These are phyloP conservation scores for Knoxdaviesia proteae DNA, from an alignment of 2,329 filamentous ascomycete genomes.

Conservation along the genomic window DNA sequence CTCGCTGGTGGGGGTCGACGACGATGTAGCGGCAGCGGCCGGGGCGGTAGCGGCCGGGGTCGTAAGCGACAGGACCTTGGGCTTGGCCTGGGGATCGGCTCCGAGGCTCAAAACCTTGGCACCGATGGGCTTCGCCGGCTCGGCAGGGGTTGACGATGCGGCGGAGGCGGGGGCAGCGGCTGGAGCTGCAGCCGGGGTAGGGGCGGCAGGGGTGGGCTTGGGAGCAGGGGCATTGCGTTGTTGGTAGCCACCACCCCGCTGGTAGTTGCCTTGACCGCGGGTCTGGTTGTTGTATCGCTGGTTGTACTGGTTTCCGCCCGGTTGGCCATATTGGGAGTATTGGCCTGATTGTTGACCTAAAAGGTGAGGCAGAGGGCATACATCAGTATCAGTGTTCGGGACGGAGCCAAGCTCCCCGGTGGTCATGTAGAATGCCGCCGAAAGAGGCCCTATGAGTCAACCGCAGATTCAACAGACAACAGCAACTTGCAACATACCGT, in stretches of 20 bases:
- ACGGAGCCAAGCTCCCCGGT: no score
- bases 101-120: conserved; percentile 66
- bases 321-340: conserved; percentile 31
- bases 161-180: conserved; percentile 15
- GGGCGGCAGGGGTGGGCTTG: conserved; percentile 26
- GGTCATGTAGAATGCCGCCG: no score
- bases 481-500: conserved; percentile 7
- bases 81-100: conserved; percentile 30
- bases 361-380: no score
- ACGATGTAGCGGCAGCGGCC: not conserved
- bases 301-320: conserved; percentile 22
- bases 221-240: conserved; percentile 16
- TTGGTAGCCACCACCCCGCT: conserved; percentile 3
- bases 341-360: conserved; percentile 9
- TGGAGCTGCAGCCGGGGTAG: conserved; percentile 22
- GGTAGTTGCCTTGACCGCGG: no score
- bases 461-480: no score
- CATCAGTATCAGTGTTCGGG: no score
- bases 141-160: conserved; percentile 21
- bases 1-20: not conserved
- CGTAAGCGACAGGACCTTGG: conserved; percentile 22
- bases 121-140: conserved; percentile 28
- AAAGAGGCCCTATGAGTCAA: no score
- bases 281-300: conserved; percentile 18
- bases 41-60: conserved; percentile 11